Base-by-base conservation (phyloP, 768 basidiomycete species). In the Macrolepiota fuliginosa region DNA sequence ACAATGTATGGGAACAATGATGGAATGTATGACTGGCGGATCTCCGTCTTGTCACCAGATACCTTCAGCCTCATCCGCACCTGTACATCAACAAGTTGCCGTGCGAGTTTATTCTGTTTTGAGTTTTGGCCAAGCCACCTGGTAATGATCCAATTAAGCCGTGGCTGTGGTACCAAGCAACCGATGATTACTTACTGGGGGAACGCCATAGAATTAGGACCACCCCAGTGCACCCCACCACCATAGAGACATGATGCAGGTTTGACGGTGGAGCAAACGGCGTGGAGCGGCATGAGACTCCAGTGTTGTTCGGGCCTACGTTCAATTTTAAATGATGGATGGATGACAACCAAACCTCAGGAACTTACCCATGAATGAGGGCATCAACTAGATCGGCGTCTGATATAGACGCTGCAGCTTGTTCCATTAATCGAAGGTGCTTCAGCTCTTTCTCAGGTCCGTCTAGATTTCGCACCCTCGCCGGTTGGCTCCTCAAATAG, bases 91-190 rank as follows among this genome's bases (percentile, higher is more conserved):
- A 83, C 83, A 17, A 99, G 79, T 64, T 91, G 88, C 39, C 96
- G 83, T 58, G 71, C 79, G 0, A 98, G 82, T 68, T 96, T 97
- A 65, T 69, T 81, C 72, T 92, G 90, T 69, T 96, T 96, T 61
- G 97, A 98, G 73, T 98, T 98, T 70, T 98, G 94, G 9, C 96
- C 96, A 12, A 99, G 87, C 94, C 94, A 99, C 69, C 96, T 98
- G 67, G 2, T 45, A 25, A 64, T 42, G 17, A 47, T 29, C 15
- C 22, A 37, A 35, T 55, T 22, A 57, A 15, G 24, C 24, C 22
- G 11, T 13, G 58, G 40, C 11, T 50, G 47, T 35, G n/a, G 51
- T 59, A 42, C 40, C 25, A 40, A 62, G 55, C 65, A 47, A n/a
- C 22, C 50, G 45, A 27, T 40, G 37, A 2, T 12, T 7, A 81